Evolutionary conservation across 371 early-diverging fungal genomes (phyloP), one percentile per base, ranked within the genome.

Genomic region (Apophysomyces sp.): DNA sequence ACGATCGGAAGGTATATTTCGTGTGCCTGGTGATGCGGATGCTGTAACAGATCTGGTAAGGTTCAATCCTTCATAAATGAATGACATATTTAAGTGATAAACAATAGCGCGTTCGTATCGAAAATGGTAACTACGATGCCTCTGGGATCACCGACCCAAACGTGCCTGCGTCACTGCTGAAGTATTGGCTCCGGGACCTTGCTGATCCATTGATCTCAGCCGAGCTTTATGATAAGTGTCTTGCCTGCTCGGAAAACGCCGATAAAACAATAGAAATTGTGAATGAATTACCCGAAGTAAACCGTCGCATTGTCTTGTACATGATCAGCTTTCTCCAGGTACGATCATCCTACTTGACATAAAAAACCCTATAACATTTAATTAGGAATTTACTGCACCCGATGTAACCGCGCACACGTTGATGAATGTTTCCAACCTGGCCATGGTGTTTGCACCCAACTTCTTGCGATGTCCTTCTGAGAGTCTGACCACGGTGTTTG

Each of bases 361-460:
- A 37, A 37, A 59, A 13, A 16, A 13, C 37, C 9, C 27, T 26
- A 55, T 4, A 3, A 30, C 27, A 28, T 5, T 34, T 37, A 44
- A 37, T 34, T 21, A 64, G 41, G 56, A 63, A 52, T 89, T 96
- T 56, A 88, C 89, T 13, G 84, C 85, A 7, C 87, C 88, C 1
- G 72, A 75, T 15, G 85, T 92, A 28, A 86, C 82, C 41, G 72
- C 84, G 29, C 65, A 81, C 12, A 97, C 97, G 7, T 86, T 90
- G 67, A 98, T 98, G 98, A 90, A 86, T 27, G 77, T 91, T 21
- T 74, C 83, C 57, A 98, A 97, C 59, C 67, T 98, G 54, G 98
- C 98, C 29, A 93, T 98, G 89, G 96, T 98, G 11, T 97, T 96
- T 77, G 97, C 96, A 2, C 98, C 98, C 11, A 92, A 91, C 40